Base-by-base conservation (phyloP, 1,284 basidiomycete species). In the Irpex sp. region DNA sequence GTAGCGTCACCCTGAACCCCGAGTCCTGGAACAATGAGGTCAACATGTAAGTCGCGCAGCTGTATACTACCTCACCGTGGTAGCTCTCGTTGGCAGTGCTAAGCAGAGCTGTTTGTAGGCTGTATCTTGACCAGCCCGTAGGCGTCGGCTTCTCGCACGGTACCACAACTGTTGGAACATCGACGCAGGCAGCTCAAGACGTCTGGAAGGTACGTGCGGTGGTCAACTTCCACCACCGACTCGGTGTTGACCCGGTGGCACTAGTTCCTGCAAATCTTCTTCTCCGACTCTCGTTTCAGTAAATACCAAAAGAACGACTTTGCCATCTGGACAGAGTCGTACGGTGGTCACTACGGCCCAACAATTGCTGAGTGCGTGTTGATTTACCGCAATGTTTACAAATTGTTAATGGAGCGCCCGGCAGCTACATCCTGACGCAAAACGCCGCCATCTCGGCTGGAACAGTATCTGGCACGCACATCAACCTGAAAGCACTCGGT, bases 311-410 rank as follows among this genome's bases (percentile, higher is more conserved):
- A 71, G 19, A 78, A 79, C 51, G 78, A 83, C 5, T 80, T 88
- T 61, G 86, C 82, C 8, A 79, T 88, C 59, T 88, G 85, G 82
- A 85, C 85, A 0, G 86, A 88, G 70, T 86, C 83, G 76, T 85
- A 86, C 66, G 85, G 85, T 54, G 87, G 86, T 3, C 86, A 88
- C 68, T 88, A 88, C 67, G 87, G 85, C 1, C 86, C 85, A 33
- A 81, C 79, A 19, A 87, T 85, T 69, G 86, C 83, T 57, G 78
- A 80, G 80, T 86, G 69, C 67, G 79, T 67, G 33, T 19, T 33
- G 13, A 19, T n/a, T 54, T 46, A 11, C 31, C 47, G 2, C 46
- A 13, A 39, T n/a, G 17, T 15, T 31, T 9, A 19, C 54, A 7
- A 17, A 49, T 33, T 43, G 21, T 19, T 61, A 15, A 4, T 58